A percentile compares a stretch with the other conserved stretches of the same genome.
These are phyloP conservation scores for Cystobasidium onofrii DNA, from an alignment of 768 basidiomycete species.

Conservation along the genomic window DNA sequence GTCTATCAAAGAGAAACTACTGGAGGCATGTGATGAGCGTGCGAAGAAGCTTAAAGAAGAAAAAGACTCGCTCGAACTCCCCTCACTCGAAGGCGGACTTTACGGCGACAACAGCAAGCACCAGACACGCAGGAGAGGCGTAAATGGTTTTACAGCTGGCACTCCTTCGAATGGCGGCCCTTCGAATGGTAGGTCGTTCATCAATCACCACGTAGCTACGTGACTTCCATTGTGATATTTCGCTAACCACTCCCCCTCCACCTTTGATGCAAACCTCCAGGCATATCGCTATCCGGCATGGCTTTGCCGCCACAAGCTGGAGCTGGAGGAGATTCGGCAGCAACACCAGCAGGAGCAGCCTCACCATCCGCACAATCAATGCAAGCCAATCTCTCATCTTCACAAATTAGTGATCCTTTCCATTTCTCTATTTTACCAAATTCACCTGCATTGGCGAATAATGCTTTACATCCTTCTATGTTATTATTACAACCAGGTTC, in stretches of 20 bases:
- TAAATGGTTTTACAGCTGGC: not conserved
- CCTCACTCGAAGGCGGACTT: not conserved
- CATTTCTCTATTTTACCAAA: conserved; percentile 35
- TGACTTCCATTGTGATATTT: not conserved
- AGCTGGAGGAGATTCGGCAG: not conserved
- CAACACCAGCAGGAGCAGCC: not conserved
- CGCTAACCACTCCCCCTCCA: not conserved
- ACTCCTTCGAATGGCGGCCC: not conserved
- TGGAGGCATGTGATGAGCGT: conserved; percentile 48
- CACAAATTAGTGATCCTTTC: conserved; percentile 40
- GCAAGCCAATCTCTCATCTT: conserved; percentile 23
- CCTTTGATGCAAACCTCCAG: not conserved
- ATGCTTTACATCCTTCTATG: conserved; percentile 31
- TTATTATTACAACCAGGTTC: conserved; percentile 34
- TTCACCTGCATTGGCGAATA: conserved; percentile 18
- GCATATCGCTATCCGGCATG: conserved; percentile 18
- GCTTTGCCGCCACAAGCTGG: conserved; percentile 19
- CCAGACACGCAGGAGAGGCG: conserved; percentile 18
- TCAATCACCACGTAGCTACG: not conserved
- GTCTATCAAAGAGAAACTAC: conserved; percentile 45
- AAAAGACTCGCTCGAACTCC: conserved; percentile 45
- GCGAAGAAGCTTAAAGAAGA: conserved; percentile 48
- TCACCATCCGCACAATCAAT: not conserved
- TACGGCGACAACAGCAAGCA: conserved; percentile 3
- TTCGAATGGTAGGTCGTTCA: conserved; percentile 2